phyloP scores from a whole-genome alignment of 345 rosid genomes.

The Lepidium sativum region DNA sequence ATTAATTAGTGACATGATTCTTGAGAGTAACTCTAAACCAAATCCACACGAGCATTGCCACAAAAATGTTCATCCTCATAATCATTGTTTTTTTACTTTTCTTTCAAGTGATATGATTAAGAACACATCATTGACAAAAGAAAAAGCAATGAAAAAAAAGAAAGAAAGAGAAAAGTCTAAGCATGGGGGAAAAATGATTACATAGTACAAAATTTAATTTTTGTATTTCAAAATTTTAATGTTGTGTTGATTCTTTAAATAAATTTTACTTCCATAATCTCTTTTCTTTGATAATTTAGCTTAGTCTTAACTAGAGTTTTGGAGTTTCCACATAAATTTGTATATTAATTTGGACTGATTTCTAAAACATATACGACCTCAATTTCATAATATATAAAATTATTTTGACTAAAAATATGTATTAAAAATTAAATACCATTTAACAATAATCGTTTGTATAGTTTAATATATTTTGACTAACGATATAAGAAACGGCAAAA shows the following conservation, averaged over 20 bases:
- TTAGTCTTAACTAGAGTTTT: too few relatives aligned
- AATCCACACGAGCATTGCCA: slow-evolving; percentile 18
- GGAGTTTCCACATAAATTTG: too few relatives aligned
- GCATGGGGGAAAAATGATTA: slow-evolving; percentile 14
- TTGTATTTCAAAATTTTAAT: neutral
- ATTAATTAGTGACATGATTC: neutral
- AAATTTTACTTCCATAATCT: too few relatives aligned
- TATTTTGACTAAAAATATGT: too few relatives aligned
- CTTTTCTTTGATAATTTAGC: too few relatives aligned
- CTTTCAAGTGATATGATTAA: slow-evolving; percentile 10
- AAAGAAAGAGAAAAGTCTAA: neutral
- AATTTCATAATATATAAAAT: too few relatives aligned
- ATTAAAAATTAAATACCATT: too few relatives aligned
- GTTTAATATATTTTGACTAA: too few relatives aligned
- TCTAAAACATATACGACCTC: too few relatives aligned
- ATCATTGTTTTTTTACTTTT: slow-evolving; percentile 16
- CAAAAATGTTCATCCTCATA: neutral
- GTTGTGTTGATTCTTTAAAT: neutral
- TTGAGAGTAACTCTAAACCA: slow-evolving; percentile 21
- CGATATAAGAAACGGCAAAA: too few relatives aligned
- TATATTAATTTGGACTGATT: too few relatives aligned
- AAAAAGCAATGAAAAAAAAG: neutral
- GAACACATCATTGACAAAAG: neutral
- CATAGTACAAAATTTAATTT: neutral
- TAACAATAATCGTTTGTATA: too few relatives aligned